Conservation (phyloP, 148 eudicot species). For the Amaranthus palmeri region DNA sequence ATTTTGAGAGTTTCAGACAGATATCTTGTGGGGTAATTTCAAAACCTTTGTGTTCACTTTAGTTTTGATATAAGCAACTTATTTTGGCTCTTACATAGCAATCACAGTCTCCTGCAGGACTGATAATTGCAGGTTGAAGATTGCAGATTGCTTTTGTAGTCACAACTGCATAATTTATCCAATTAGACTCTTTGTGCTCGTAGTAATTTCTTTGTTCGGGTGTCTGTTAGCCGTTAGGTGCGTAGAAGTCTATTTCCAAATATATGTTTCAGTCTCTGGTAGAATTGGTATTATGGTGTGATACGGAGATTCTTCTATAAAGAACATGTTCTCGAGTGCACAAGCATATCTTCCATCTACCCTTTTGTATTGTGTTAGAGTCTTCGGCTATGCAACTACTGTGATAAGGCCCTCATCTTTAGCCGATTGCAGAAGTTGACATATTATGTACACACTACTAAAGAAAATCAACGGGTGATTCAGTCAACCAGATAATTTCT, state of each 20-base stretch:
- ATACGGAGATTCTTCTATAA: conserved; percentile 24
- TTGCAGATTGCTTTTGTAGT: conserved; percentile 35
- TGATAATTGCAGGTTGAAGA: conserved; percentile 31
- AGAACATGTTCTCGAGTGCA: conserved; percentile 47
- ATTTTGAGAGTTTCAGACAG: too few species aligned
- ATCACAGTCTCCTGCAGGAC: conserved; percentile 41
- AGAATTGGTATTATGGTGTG: conserved; percentile 22
- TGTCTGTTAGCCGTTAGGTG: conserved; percentile 38
- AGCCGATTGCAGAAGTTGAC: conserved; percentile 24
- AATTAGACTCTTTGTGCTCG: conserved; percentile 29
- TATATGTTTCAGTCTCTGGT: conserved; percentile 30
- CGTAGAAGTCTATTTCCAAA: conserved; percentile 26
- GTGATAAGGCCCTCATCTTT: conserved; percentile 46
- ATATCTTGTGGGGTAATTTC: conserved; percentile 37
- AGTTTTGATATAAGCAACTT: neutral
- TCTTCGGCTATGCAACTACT: conserved; percentile 24
- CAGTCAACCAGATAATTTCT: conserved; percentile 33
- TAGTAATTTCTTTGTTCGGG: conserved; percentile 40
- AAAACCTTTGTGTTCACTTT: conserved; percentile 7
- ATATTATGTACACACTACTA: conserved; percentile 20
- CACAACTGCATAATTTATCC: conserved; percentile 37
- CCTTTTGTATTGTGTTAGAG: conserved; percentile 25
- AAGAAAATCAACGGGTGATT: conserved; percentile 37
- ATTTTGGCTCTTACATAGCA: neutral
- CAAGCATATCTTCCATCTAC: conserved; percentile 19